Conservation (phyloP, 129 eudicot genomes). For the Smallanthus sonchifolius region DNA sequence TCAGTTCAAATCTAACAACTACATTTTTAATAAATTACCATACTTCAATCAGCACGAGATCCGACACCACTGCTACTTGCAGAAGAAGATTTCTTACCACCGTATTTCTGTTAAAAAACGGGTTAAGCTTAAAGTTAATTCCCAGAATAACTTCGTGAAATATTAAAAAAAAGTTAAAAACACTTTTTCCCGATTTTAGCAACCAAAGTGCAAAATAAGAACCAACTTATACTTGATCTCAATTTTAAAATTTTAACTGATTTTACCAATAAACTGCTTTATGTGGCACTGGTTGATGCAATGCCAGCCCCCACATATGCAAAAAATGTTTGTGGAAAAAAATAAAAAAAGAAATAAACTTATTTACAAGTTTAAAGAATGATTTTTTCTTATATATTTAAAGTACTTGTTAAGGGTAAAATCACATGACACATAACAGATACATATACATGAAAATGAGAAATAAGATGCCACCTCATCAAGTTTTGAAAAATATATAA, state of each 20-base stretch:
- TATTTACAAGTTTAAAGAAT: neutral
- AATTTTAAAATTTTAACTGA: neutral
- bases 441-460: neutral
- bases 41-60: constrained; percentile 46
- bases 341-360: neutral
- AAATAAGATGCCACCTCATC: neutral
- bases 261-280: neutral
- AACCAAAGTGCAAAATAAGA: neutral
- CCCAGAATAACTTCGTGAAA: neutral
- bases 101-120: constrained; percentile 42
- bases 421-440: neutral
- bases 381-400: neutral
- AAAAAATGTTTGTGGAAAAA: neutral
- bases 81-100: constrained; percentile 52
- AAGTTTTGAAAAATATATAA: neutral
- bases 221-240: neutral
- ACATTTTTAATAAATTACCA: neutral
- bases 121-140: neutral
- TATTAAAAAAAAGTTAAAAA: neutral
- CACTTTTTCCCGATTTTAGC: neutral
- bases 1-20: constrained; percentile 14
- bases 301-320: neutral
- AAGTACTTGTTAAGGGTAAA: neutral
- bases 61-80: constrained; percentile 38
- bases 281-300: neutral